Evolutionary conservation across 1,284 basidiomycete genomes (phyloP), one percentile per base, ranked within the genome.

Genomic region (Fereydounia khargensis): DNA sequence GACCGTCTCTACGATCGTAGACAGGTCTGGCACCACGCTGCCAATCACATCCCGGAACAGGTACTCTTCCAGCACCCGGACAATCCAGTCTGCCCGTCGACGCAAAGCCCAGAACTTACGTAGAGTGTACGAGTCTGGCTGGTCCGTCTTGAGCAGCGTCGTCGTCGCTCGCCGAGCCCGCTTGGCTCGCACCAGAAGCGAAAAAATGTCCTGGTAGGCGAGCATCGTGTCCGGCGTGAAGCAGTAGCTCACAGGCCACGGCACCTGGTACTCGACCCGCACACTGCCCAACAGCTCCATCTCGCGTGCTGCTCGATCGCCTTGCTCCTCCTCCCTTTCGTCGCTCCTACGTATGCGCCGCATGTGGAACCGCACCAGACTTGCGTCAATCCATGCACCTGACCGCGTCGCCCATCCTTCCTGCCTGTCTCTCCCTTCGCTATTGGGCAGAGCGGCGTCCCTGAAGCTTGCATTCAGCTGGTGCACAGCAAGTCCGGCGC

Each of bases 211-310:
- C 43, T 60, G 56, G 22, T 64, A 60, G 31, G 46, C 36, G 19
- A 31, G 39, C 47, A 53, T 49, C 39, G 47, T 50, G 3, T 19
- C 28, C 2, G 19, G 27, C 2, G 52, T 53, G 25, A 60, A 60
- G 14, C 30, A 46, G 30, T 48, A 60, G 5, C 37, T 44, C 16
- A 47, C 35, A 9, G 61, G 56, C 56, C 56, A 64, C 0, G 61
- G 61, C 45, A 60, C 47, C 22, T 56, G 47, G 47, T 63, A 64
- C 23, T 48, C 37, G 17, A 49, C 46, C 34, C 37, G n/a, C n/a
- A n/a, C n/a, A n/a, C n/a, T n/a, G n/a, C n/a, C n/a, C n/a, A n/a
- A n/a, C n/a, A n/a, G n/a, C n/a, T n/a, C n/a, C n/a, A n/a, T n/a
- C n/a, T n/a, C n/a, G n/a, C n/a, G n/a, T n/a, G n/a, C n/a, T n/a